Evolutionary conservation across 1,284 basidiomycete genomes (phyloP).

Genomic region (Lentinus polychrous): DNA sequence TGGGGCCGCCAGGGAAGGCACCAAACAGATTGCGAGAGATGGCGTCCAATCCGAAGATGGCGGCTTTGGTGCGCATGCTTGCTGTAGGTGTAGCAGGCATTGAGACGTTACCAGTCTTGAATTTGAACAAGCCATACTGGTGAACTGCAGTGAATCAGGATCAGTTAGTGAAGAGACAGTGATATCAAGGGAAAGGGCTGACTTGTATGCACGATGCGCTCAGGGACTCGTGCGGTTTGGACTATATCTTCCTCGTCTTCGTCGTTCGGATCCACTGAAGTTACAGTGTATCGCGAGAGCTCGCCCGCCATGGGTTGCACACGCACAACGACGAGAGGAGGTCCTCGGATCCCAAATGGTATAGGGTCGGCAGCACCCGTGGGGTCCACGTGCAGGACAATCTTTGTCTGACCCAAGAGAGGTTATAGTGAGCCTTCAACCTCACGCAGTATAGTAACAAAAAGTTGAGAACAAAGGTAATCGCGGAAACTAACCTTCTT

Average conservation of each 20-base stretch:
- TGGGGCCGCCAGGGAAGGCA: slow-evolving; percentile 49
- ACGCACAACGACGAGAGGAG: slow-evolving; percentile 69
- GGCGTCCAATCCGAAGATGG: slow-evolving; percentile 79
- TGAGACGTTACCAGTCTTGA: slow-evolving; percentile 69
- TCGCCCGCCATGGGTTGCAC: slow-evolving; percentile 79
- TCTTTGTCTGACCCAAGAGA: slow-evolving; percentile 60
- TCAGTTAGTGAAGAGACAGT: not conserved
- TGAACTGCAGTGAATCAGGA: slow-evolving; percentile 52
- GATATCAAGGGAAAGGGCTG: slow-evolving; percentile 22
- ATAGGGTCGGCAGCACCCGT: slow-evolving; percentile 67
- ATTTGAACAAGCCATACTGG: slow-evolving; percentile 81
- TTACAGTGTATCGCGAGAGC: slow-evolving; percentile 69
- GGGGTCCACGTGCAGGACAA: slow-evolving; percentile 78
- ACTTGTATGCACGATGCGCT: slow-evolving; percentile 77
- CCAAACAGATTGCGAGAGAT: slow-evolving; percentile 77
- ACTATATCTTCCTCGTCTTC: slow-evolving; percentile 77
- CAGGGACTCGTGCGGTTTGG: slow-evolving; percentile 66
- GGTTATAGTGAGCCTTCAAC: not conserved
- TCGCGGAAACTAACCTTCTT: slow-evolving; percentile 54
- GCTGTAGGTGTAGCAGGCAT: slow-evolving; percentile 76
- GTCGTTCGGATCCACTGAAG: slow-evolving; percentile 64
- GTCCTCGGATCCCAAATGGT: slow-evolving; percentile 58
- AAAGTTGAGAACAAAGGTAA: not conserved
- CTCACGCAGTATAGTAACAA: not conserved
- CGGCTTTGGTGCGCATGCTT: slow-evolving; percentile 58